Evolutionary conservation across 2,329 filamentous ascomycete species (phyloP), one percentile per base, ranked within the genome.

Genomic region (Nothomitra cinnamomea): DNA sequence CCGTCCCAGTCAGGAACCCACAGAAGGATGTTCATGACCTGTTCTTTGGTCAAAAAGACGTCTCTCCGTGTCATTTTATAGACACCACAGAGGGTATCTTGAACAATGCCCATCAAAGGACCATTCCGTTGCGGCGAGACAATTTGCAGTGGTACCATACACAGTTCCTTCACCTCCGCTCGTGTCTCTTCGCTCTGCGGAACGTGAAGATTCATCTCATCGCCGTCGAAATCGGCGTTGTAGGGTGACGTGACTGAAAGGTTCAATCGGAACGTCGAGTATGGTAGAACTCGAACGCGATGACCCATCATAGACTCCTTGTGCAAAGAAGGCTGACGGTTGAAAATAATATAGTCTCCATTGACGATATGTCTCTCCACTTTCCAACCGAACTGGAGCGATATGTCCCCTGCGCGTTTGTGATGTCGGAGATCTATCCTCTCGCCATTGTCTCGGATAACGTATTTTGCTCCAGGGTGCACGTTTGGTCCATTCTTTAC

Each of bases 281-380:
- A 98, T 2, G 92, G 92, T 89, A 98, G 96, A 57, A 99, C 92
- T 56, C 84, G 83, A 58, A 98, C 92, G 61, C 87, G 82, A 70
- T 99, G 92, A 68, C 87, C 92, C 94, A 98, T 98, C 92, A 98
- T 99, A 56, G 92, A 98, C 66, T 98, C 92, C 70, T 99, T 99
- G 76, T 99, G 92, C 63, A 99, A 75, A 36, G 92, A 99, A 0
- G 92, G 92, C 66, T 99, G 92, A 76, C 92, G 92, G 68, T 98
- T 99, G 80, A 99, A 99, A 64, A 98, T 89, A 70, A 99, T 96
- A 60, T 87, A 94, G 68, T 99, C 92, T 55, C 90, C 90, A 63
- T 95, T 87, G 62, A 94, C 82, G 58, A 99, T 80, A 69, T 99
- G 92, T 57, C 92, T 84, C 70, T 99, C 92, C 36, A 99, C 94